These are phyloP conservation scores for Tetrahymena elliotti DNA, from an alignment of 73 alveolate species.

Conservation along the genomic window DNA sequence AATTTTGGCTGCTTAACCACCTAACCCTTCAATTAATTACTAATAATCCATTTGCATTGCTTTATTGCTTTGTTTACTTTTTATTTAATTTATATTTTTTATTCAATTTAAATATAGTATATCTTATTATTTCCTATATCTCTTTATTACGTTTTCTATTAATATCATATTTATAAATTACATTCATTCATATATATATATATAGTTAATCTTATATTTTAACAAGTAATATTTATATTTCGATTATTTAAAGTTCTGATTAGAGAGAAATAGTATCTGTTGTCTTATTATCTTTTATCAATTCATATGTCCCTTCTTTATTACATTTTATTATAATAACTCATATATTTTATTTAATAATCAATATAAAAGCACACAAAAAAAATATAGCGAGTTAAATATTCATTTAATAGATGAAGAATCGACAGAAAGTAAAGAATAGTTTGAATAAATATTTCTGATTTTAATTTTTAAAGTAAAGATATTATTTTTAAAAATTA, in stretches of 20 bases:
- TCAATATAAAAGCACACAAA: background rate
- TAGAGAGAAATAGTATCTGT: background rate
- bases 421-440: background rate
- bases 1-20: background rate
- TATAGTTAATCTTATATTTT: background rate
- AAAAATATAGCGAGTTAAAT: background rate
- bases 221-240: background rate
- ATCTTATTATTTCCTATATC: background rate
- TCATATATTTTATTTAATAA: background rate
- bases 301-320: background rate
- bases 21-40: background rate
- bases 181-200: background rate
- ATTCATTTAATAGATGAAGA: background rate
- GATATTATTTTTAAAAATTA: no score
- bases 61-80: background rate
- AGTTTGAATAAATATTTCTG: background rate
- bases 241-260: background rate
- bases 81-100: background rate
- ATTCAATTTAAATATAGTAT: background rate
- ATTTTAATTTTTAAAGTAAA: no score
- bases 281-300: background rate
- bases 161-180: background rate
- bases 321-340: background rate
- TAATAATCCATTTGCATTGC: background rate
- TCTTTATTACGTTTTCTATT: background rate